Evolutionary conservation across 345 rosid genomes (phyloP).

Genomic region (Eucalyptus albens): DNA sequence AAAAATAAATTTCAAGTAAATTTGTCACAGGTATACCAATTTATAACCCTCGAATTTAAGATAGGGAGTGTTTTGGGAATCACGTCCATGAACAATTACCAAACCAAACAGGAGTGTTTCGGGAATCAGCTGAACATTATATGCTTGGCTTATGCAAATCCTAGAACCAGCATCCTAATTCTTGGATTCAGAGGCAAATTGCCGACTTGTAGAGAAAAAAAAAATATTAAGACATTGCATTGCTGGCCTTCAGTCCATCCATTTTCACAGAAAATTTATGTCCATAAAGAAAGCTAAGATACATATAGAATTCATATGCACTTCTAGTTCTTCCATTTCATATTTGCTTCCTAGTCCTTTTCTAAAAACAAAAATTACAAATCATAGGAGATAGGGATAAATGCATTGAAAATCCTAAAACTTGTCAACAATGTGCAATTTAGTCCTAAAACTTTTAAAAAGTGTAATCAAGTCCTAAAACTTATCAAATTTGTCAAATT

Average conservation of each 20-base stretch:
- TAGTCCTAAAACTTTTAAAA: no score
- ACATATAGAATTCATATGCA: neutral
- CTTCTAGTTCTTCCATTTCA: neutral
- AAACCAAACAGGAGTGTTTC: neutral
- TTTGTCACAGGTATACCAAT: rapidly evolving
- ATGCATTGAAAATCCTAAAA: no score
- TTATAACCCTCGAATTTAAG: neutral
- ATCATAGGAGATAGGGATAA: neutral
- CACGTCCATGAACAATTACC: neutral
- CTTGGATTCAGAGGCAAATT: neutral
- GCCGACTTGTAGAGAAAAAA: neutral
- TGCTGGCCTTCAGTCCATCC: neutral
- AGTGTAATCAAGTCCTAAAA: no score
- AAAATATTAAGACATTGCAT: neutral
- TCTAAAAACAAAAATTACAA: neutral
- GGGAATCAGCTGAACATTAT: neutral
- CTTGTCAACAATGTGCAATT: rapidly evolving
- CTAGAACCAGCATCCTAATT: neutral
- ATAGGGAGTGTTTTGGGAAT: neutral
- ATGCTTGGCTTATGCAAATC: neutral
- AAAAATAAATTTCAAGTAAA: no score
- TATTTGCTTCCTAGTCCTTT: neutral
- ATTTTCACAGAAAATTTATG: neutral
- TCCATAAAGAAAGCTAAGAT: neutral
- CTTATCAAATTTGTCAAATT: no score